Percentiles rank a stretch among this genome's conserved stretches.
phyloP scores from a whole-genome alignment of 352 stramenopile species.

The Hyaloperonospora arabidopsidis region DNA sequence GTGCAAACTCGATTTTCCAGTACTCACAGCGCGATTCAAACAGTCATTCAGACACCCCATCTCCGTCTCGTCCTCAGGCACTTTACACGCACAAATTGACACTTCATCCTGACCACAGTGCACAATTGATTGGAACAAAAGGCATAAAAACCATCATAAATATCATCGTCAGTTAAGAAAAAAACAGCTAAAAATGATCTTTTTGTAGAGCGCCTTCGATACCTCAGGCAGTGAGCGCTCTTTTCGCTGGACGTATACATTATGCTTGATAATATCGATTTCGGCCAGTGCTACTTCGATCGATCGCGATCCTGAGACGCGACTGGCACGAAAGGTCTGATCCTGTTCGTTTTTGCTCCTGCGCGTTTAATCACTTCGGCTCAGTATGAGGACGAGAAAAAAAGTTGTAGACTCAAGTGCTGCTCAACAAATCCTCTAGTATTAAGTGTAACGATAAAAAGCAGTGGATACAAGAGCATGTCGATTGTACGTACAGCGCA shows the following conservation, averaged over 20 bases:
- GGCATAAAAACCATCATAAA: not conserved
- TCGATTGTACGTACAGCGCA: slow-evolving; percentile 18
- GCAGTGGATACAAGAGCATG: slow-evolving; percentile 4
- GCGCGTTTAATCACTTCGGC: slow-evolving; percentile 6
- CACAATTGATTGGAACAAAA: not conserved
- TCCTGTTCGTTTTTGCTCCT: slow-evolving; percentile 30
- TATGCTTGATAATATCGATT: slow-evolving; percentile 58
- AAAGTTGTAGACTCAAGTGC: no score
- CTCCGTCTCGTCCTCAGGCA: slow-evolving; percentile 24
- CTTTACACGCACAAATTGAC: slow-evolving; percentile 46
- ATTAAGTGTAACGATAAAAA: not conserved
- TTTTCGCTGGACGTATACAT: slow-evolving; percentile 71
- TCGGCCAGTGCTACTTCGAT: slow-evolving; percentile 64
- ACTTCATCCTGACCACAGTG: slow-evolving; percentile 53
- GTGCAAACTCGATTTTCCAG: not conserved
- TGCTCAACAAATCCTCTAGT: no score
- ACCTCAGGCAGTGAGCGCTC: slow-evolving; percentile 43
- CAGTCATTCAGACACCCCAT: slow-evolving; percentile 67
- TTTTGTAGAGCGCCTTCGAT: not conserved
- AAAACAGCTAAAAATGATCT: not conserved
- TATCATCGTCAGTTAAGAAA: not conserved
- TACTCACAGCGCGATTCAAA: slow-evolving; percentile 57
- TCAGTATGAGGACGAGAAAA: slow-evolving; percentile 3
- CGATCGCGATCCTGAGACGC: slow-evolving; percentile 54
- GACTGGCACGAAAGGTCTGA: slow-evolving; percentile 42